Base-by-base conservation (phyloP, 2,329 filamentous ascomycete genomes). In the Pseudogymnoascus sp. region DNA sequence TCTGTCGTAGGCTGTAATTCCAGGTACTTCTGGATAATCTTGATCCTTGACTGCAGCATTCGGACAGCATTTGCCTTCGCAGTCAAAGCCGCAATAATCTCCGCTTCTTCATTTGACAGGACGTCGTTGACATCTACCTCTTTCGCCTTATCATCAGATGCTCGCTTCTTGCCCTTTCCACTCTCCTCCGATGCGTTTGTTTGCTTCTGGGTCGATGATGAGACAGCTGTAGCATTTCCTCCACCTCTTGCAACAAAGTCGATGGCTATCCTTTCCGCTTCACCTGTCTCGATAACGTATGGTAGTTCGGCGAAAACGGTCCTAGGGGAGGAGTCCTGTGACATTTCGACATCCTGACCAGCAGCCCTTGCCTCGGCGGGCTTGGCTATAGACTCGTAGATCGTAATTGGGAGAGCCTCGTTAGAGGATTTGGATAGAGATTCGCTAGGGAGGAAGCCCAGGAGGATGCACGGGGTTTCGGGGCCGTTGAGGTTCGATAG, bases 241-340 rank as follows among this genome's bases (percentile, higher is more conserved):
- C 89, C 89, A 38, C 89, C 90, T 59, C 87, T 86, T 0, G 93
- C 92, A 18, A 99, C 88, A 66, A 92, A 96, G 74, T 97, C 91
- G 69, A 99, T 90, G 67, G 90, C 89, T 66, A 99, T 97, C 91
- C 97, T 97, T 74, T 99, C 94, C 1, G 92, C 92, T 73, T 97
- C 92, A 8, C 90, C 91, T 0, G 92, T 96, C 75, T 97, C 94
- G 1, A 97, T 86, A 0, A 88, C 88, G 73, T 94, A 97, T 1
- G 88, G 84, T 8, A 97, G 75, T 70, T 95, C 88, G 63, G 87
- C 84, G 74, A 97, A 97, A 63, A 94, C 80, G 58, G 81, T 83
- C 22, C 85, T 71, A 2, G 77, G 73, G 34, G 84, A 70, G 32
- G 67, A 60, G 74, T 71, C 80, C 65, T 90, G 88, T 65, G 89